phyloP scores from a whole-genome alignment of 495 filamentous ascomycete species.

The Aspergillus baeticus region DNA sequence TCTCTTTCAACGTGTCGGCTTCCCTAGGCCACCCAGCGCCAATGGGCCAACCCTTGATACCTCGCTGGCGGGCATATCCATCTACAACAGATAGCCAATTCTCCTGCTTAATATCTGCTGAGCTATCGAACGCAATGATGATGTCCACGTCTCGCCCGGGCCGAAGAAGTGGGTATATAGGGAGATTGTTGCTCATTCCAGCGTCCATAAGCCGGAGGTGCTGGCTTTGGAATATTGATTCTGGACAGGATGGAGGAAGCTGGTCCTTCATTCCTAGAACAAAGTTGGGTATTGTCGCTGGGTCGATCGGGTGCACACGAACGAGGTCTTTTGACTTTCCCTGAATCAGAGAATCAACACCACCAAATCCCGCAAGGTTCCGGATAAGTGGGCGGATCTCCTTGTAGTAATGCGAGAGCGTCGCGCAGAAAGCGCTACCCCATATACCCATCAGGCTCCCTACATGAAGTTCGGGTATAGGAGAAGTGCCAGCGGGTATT shows the following conservation, averaged over 20 bases:
- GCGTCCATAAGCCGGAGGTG: constrained; percentile 93
- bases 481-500: constrained; percentile 51
- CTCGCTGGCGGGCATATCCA: constrained; percentile 84
- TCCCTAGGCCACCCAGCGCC: constrained; percentile 84
- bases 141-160: constrained; percentile 87
- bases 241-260: constrained; percentile 71
- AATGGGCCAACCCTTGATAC: constrained; percentile 89
- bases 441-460: constrained; percentile 87
- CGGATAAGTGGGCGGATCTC: constrained; percentile 80
- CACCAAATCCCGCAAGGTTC: constrained; percentile 68
- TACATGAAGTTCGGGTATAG: constrained; percentile 77
- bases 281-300: constrained; percentile 85
- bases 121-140: constrained; percentile 85
- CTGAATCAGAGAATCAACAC: constrained; percentile 83
- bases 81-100: constrained; percentile 94
- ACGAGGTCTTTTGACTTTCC: constrained; percentile 77
- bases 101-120: constrained; percentile 77
- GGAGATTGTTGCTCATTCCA: constrained; percentile 96
- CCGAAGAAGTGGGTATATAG: constrained; percentile 88
- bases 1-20: constrained; percentile 49
- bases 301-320: constrained; percentile 90
- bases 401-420: constrained; percentile 91
- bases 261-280: constrained; percentile 72
- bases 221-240: constrained; percentile 64
- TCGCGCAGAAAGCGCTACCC: constrained; percentile 94